Conservation (phyloP, 164 flowering plant species). For the Cinnamomum chago region DNA sequence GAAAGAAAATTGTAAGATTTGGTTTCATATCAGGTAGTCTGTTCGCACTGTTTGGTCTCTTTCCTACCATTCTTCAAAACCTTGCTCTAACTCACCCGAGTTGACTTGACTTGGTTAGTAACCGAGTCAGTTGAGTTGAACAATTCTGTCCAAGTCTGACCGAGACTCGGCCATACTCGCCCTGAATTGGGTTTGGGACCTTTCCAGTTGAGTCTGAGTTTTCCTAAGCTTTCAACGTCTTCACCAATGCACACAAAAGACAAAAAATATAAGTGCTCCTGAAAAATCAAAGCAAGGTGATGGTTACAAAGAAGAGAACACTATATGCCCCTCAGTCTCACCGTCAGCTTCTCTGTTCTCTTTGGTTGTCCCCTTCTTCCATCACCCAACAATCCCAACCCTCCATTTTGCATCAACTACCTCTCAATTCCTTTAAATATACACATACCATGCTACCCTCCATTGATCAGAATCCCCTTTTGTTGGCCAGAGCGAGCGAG, state of each 20-base stretch:
- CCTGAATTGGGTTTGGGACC: too few species aligned
- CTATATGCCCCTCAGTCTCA: conserved; percentile 8
- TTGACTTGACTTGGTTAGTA: too few species aligned
- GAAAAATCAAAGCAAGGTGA: conserved; percentile 22
- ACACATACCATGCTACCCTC: conserved; percentile 4
- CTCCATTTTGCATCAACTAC: neutral
- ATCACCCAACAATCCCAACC: neutral
- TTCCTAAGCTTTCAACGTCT: neutral
- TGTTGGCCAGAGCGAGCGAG: neutral
- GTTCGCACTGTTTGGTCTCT: too few species aligned
- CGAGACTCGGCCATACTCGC: too few species aligned
- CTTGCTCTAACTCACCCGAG: too few species aligned
- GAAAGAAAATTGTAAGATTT: too few species aligned
- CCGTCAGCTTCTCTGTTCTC: conserved; percentile 15
- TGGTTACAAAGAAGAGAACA: conserved; percentile 17
- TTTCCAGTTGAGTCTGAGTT: too few species aligned
- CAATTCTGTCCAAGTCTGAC: too few species aligned
- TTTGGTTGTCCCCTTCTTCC: conserved; percentile 8
- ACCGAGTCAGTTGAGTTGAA: too few species aligned
- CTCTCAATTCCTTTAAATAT: neutral
- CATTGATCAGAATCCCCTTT: neutral
- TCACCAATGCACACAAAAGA: neutral
- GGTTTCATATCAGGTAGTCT: too few species aligned
- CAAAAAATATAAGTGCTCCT: conserved; percentile 13
- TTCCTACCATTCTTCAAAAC: too few species aligned